These are phyloP conservation scores for Agastache rugosa DNA, from an alignment of 257 asterid species.

Conservation along the genomic window DNA sequence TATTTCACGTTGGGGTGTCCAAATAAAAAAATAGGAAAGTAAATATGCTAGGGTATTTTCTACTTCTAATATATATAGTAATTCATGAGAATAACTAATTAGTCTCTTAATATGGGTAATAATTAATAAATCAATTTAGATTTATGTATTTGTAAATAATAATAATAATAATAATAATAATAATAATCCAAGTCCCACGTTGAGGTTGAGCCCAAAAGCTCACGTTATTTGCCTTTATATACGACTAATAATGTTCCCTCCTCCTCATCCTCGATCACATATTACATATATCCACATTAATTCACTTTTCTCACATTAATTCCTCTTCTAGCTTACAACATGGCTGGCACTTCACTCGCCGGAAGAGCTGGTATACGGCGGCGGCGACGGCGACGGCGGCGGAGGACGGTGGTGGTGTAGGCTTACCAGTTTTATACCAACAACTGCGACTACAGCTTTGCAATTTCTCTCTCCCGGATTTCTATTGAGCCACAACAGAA, in stretches of 20 bases:
- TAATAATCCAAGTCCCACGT: slow-evolving; percentile 4
- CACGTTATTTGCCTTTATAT: slow-evolving; percentile 34
- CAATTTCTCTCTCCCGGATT: slow-evolving; percentile 45
- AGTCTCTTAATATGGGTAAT: too few species aligned
- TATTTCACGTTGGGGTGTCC: too few species aligned
- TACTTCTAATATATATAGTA: too few species aligned
- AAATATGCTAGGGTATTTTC: too few species aligned
- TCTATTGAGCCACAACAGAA: slow-evolving; percentile 32
- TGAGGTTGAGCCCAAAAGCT: slow-evolving; percentile 24
- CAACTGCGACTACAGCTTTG: slow-evolving; percentile 28
- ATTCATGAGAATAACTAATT: too few species aligned
- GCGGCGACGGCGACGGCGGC: slow-evolving; percentile 17
- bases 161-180: too few species aligned
- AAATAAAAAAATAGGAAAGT: too few species aligned
- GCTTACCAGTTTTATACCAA: too few species aligned
- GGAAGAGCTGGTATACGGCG: slow-evolving; percentile 23
- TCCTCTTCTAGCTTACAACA: background rate
- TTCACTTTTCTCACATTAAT: slow-evolving; percentile 10
- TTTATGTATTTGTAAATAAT: background rate
- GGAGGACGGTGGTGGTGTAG: slow-evolving; percentile 10
- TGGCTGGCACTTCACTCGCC: slow-evolving; percentile 31
- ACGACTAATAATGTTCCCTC: slow-evolving; percentile 23
- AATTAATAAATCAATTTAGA: background rate
- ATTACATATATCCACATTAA: background rate
- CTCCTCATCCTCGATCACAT: too few species aligned